Evolutionary conservation across 2,329 filamentous ascomycete species (phyloP), one percentile per base, ranked within the genome.

Genomic region (Colletotrichum liriopes): DNA sequence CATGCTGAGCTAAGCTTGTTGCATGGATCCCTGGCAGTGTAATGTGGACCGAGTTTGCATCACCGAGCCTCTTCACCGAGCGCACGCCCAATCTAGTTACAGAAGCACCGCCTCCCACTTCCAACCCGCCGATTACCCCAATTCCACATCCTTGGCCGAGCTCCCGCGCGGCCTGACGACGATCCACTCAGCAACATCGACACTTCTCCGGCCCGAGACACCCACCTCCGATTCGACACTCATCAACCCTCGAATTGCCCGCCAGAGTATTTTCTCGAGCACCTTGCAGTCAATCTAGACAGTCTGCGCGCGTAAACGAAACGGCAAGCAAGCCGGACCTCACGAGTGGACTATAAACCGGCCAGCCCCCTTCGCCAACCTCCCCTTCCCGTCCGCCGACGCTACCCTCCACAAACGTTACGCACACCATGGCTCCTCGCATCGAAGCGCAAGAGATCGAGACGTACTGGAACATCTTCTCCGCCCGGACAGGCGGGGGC

Each of bases 401-500:
- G 51, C 32, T 68, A 47, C 39, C 41, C 43, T 37, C 66, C 23
- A 16, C 35, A 61, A 52, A 32, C 52, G 23, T 14, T 62, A 54
- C 43, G 41, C 23, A n/a, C 79, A 82, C 70, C 76, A 90, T 90
- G 88, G 84, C 89, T 76, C 89, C 88, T 78, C 88, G 88, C 79
- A 91, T 91, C 80, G 89, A 91, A 80, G 82, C 88, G 66, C 84
- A 87, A 77, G 89, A 91, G 81, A 89, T 91, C 77, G 89, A 91
- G 77, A 91, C 89, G 63, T 91, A 91, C 81, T 91, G 89, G 89
- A 90, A 90, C 79, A 91, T 91, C 81, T 91, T 91, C 79, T 82
- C 87, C 65, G 83, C 88, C 43, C 83, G 89, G 74, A 91, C 89
- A 58, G 89, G 89, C 78, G 89, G 89, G 75, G 87, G 86, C 74